Evolutionary conservation across 1,139 yeast species (phyloP).

Genomic region (Tardiomyces blankii): DNA sequence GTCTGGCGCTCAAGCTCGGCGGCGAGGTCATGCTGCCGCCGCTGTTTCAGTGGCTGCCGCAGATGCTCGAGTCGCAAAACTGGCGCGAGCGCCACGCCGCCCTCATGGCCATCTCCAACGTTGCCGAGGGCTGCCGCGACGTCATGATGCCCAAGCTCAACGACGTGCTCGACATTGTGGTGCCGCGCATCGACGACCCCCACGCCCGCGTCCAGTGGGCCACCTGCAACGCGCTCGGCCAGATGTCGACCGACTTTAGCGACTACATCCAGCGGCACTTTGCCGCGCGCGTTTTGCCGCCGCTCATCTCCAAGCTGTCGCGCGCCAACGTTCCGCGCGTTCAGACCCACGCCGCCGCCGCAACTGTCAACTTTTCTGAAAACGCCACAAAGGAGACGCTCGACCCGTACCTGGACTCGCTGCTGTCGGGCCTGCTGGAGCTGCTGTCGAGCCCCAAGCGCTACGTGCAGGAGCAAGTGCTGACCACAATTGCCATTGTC

Average conservation of each 20-base stretch:
- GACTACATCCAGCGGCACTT: slow-evolving; percentile 75
- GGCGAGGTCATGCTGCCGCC: slow-evolving; percentile 81
- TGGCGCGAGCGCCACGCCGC: slow-evolving; percentile 99
- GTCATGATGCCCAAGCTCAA: slow-evolving; percentile 76
- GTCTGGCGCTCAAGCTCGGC: slow-evolving; percentile 73
- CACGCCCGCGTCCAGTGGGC: slow-evolving; percentile 97
- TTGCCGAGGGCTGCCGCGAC: slow-evolving; percentile 95
- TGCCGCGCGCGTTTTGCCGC: slow-evolving; percentile 74
- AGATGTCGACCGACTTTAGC: slow-evolving; percentile 96
- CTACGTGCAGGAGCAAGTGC: slow-evolving; percentile 93
- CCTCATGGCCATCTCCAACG: slow-evolving; percentile 89
- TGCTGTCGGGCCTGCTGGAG: slow-evolving; percentile 61
- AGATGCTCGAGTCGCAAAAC: slow-evolving; percentile 58
- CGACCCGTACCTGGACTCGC: slow-evolving; percentile 81
- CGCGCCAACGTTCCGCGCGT: slow-evolving; percentile 72
- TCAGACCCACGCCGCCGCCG: slow-evolving; percentile 98
- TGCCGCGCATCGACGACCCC: slow-evolving; percentile 70
- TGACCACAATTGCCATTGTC: slow-evolving; percentile 92
- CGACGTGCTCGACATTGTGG: slow-evolving; percentile 66
- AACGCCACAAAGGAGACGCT: slow-evolving; percentile 78
- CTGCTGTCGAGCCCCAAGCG: slow-evolving; percentile 76
- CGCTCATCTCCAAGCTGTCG: slow-evolving; percentile 71
- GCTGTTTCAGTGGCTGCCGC: slow-evolving; percentile 75
- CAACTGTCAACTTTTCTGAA: slow-evolving; percentile 88
- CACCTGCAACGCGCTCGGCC: slow-evolving; percentile 93